Evolutionary conservation across 208 protist genomes (phyloP).

Genomic region (Trypanosoma brucei): DNA sequence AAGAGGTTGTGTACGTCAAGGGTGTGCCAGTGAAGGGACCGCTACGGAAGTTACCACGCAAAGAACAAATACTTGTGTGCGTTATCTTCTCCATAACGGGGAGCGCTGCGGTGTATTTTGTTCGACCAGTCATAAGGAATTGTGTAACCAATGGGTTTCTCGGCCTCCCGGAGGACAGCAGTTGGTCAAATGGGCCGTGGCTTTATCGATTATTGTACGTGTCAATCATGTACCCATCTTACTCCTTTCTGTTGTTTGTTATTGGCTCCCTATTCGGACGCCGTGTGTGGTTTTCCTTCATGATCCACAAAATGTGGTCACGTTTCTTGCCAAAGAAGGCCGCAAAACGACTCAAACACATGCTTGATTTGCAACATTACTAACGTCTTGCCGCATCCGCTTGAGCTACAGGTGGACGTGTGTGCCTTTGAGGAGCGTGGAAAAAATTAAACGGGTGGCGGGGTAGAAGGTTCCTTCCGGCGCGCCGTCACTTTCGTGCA

Average conservation of each 20-base stretch:
- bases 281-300: slow-evolving; percentile 86
- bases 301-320: slow-evolving; percentile 90
- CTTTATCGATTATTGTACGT: slow-evolving; percentile 77
- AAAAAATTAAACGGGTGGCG: too few relatives aligned
- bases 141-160: slow-evolving; percentile 73
- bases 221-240: slow-evolving; percentile 77
- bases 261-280: slow-evolving; percentile 71
- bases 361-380: slow-evolving; percentile 81
- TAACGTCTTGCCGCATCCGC: slow-evolving; percentile 11
- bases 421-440: too few relatives aligned
- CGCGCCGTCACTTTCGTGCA: too few relatives aligned
- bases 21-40: slow-evolving; percentile 71
- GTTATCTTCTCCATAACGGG: slow-evolving; percentile 79
- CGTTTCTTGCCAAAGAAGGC: slow-evolving; percentile 64
- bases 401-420: not conserved
- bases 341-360: slow-evolving; percentile 38
- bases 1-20: slow-evolving; percentile 77
- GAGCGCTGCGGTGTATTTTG: slow-evolving; percentile 53
- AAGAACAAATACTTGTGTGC: slow-evolving; percentile 79
- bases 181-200: slow-evolving; percentile 79
- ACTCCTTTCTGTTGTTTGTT: slow-evolving; percentile 74
- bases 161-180: slow-evolving; percentile 60
- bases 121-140: slow-evolving; percentile 69
- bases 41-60: slow-evolving; percentile 68
- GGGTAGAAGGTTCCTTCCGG: too few relatives aligned